Evolutionary conservation across 768 basidiomycete species (phyloP), one percentile per base, ranked within the genome.

Genomic region (Rhodotorula babjevae): DNA sequence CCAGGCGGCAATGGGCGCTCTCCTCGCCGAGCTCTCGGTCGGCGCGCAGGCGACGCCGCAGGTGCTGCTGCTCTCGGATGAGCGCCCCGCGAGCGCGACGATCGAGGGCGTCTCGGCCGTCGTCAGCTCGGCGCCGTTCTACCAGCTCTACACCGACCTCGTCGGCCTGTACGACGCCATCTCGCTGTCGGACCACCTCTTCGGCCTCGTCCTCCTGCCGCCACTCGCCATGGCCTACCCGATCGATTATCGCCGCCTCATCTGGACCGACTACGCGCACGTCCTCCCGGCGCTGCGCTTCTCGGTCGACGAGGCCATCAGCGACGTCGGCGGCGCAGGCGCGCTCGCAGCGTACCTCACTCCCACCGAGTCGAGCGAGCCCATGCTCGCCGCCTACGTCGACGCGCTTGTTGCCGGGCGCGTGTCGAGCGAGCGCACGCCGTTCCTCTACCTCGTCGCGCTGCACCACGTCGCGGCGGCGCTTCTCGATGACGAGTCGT

Each of bases 91-190:
- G 6, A 14, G 31, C 23, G 29, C n/a, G 10, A 66, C 64, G 7
- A 47, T 75, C 49, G 74, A 75, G 27, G 61, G 47, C 33, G 66
- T 76, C 27, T 72, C 67, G 14, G 29, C 64, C 36, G 46, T 23
- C 42, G 57, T 72, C 61, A 63, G 59, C 59, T 67, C 71, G 16
- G 71, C 74, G 25, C 71, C 74, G 25, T 97, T 97, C 84, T 96
- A 87, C 83, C 93, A 95, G 80, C 92, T 90, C 78, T 98, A 93
- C 82, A 90, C 89, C 23, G 93, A 96, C 81, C 89, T 96, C 79
- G 84, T 95, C 67, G 88, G 86, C 2, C 82, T 97, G n/a, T 98
- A 94, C 81, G 90, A 92, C 77, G 86, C 92, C 8, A 87, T 93
- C 76, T 97, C 94, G 15, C 94, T 94, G 80, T 86, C 88, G 4